Base-by-base conservation (phyloP, 1,139 yeast genomes). In the Kodamaea ohmeri region DNA sequence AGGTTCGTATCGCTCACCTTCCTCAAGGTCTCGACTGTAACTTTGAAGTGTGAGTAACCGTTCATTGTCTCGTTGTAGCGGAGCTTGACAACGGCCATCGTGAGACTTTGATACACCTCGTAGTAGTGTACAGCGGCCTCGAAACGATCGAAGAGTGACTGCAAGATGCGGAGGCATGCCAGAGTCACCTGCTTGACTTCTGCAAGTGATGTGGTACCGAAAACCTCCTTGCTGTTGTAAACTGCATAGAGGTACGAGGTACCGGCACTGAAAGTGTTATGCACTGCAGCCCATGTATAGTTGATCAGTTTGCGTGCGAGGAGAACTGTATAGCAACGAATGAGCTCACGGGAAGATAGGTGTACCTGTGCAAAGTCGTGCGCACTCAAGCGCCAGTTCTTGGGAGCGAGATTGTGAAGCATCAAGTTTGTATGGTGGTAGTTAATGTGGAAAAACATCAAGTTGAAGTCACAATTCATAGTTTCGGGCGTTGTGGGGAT, bases 261-360 rank as follows among this genome's bases (percentile, higher is more conserved):
- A 1, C 95, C 95, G 0, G 96, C 92, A 83, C 85, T 83, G 55
- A 87, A 87, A 39, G 87, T 64, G 56, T 87, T 88, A 56, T 88
- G 95, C 2, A 88, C 92, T 0, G 95, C 95, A 1, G 90, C 92
- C 96, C 96, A 89, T 0, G 96, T 87, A 60, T 85, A 89, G 56
- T 88, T 88, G 44, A 88, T 73, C 34, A 77, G 69, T 48, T 76
- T 77, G 24, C 71, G 71, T 15, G 65, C 60, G 47, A 76, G 76
- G 31, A 88, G 63, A 36, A 73, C 76, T 34, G 73, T 65, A 56
- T 86, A 89, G 31, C 80, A 73, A 32, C 70, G 65, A 39, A 88
- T 81, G 29, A 87, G 73, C 32, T 80, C 81, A 47, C 74, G 76
- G 1, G 94, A 77, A 1, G 90, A 76, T 20, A 75, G 78, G 13